Evolutionary conservation across 75 land plant species (phyloP), one percentile per base, ranked within the genome.

Genomic region (Adiantum capillusveneris): DNA sequence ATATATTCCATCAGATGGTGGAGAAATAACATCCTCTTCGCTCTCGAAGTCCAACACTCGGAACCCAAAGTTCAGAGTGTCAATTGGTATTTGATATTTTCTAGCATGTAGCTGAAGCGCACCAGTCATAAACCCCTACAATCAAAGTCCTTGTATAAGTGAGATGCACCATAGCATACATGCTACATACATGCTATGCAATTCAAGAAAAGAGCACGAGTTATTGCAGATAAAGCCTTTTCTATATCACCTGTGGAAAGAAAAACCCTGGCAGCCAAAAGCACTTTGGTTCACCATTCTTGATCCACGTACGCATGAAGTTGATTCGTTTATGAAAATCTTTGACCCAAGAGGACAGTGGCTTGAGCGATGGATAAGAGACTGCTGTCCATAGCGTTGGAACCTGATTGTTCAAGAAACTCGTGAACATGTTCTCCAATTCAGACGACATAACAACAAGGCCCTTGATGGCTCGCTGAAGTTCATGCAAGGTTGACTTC

Each of bases 251-350:
- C 69, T 71, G 74, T 13, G 74, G 74, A 39, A 71, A 71, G 62
- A 65, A 71, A 49, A 71, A 65, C 16, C 74, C 74, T 0, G 74
- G 74, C 25, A 71, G 41, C 74, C 74, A 71, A 59, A 71, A 71
- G 27, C 56, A 49, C 25, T 58, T 57, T 0, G 74, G 74, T 2
- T 52, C 36, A 34, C 74, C 74, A 19, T 36, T 49, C 17, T 6
- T 65, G 13, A 71, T 71, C 74, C 74, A 71, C 0, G 21, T 27
- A 28, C 57, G 34, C 69, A 71, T 65, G 34, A 71, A 58, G 0
- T 19, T 44, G 58, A 71, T 71, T 50, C 74, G 41, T 39, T 53
- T 64, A 25, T 71, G 74, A 42, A 53, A 65, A 49, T 71, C 74
- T 31, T 65, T 22, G 44, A 71, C 65, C 74, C 74, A 71, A 22